Percentiles rank a stretch among this genome's conserved stretches.
Evolutionary conservation across 2,329 filamentous ascomycete genomes (phyloP).

Genomic region (Aspergillus tubingensis): DNA sequence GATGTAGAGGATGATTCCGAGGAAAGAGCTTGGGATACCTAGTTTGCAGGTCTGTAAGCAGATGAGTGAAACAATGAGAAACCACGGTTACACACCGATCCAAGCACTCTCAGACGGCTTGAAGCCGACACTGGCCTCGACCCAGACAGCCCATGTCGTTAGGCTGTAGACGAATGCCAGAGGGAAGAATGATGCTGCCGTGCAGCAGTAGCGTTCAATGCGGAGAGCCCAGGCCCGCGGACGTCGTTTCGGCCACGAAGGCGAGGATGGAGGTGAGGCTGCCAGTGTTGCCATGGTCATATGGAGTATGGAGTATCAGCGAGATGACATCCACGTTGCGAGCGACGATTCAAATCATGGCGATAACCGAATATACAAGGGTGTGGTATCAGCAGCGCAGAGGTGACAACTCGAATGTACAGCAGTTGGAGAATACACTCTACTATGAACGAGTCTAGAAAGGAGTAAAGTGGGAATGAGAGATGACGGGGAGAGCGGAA

Average conservation of each 20-base stretch:
- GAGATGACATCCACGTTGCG: background rate
- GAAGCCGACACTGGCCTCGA: slow-evolving; percentile 72
- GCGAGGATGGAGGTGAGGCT: slow-evolving; percentile 42
- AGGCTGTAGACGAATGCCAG: slow-evolving; percentile 83
- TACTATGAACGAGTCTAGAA: background rate
- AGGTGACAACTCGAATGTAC: background rate
- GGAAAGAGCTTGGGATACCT: slow-evolving; percentile 53
- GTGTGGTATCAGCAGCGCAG: background rate
- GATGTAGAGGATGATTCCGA: slow-evolving; percentile 71
- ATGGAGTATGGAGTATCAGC: background rate
- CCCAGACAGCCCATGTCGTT: slow-evolving; percentile 93
- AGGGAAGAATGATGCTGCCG: slow-evolving; percentile 78
- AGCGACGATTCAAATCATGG: slow-evolving; percentile 4
- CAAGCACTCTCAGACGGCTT: slow-evolving; percentile 52
- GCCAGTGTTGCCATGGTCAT: slow-evolving; percentile 41
- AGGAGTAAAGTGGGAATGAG: background rate
- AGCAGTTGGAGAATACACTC: background rate
- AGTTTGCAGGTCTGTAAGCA: background rate
- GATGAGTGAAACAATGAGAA: too few relatives aligned
- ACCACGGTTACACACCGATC: slow-evolving; percentile 36
- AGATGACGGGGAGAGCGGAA: background rate
- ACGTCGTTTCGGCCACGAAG: slow-evolving; percentile 45
- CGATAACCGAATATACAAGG: background rate
- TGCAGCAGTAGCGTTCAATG: slow-evolving; percentile 82
- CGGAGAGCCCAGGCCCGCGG: slow-evolving; percentile 45